phyloP scores from a whole-genome alignment of 192 early-diverging fungal species.

The Linnemannia zychae region DNA sequence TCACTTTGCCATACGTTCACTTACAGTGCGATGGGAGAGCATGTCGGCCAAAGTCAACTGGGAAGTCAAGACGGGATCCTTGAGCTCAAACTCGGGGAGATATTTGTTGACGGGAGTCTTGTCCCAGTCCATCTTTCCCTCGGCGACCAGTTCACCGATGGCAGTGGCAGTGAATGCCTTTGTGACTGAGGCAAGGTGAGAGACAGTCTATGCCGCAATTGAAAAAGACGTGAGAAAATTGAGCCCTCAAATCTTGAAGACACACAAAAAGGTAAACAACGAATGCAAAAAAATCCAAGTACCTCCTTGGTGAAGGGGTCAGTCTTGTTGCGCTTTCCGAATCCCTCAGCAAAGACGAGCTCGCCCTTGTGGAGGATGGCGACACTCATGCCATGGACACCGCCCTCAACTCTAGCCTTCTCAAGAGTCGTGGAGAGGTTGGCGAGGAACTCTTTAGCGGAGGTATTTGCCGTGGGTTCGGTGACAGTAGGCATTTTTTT shows the following conservation, averaged over 20 bases:
- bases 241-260: too few species aligned
- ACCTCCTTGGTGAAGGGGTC: slow-evolving; percentile 40
- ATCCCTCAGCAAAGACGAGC: slow-evolving; percentile 13
- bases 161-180: slow-evolving; percentile 25
- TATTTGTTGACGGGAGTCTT: slow-evolving; percentile 16
- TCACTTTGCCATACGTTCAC: background rate
- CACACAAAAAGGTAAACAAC: background rate
- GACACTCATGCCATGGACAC: slow-evolving; percentile 4
- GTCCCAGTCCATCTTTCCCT: slow-evolving; percentile 29
- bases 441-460: background rate
- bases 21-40: slow-evolving; percentile 29
- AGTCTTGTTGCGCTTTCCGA: background rate
- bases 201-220: slow-evolving; percentile 13
- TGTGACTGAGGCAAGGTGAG: slow-evolving; percentile 15
- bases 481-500: background rate
- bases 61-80: slow-evolving; percentile 20
- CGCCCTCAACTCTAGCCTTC: background rate
- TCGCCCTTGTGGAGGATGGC: slow-evolving; percentile 14
- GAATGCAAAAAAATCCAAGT: background rate
- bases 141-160: slow-evolving; percentile 25
- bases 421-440: background rate
- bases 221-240: background rate
- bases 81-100: slow-evolving; percentile 29
- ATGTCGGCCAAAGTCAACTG: slow-evolving; percentile 26
- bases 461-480: background rate